Evolutionary conservation across 306 rosid genomes (phyloP), one percentile per base, ranked within the genome.

Genomic region (Fragaria iinumae): DNA sequence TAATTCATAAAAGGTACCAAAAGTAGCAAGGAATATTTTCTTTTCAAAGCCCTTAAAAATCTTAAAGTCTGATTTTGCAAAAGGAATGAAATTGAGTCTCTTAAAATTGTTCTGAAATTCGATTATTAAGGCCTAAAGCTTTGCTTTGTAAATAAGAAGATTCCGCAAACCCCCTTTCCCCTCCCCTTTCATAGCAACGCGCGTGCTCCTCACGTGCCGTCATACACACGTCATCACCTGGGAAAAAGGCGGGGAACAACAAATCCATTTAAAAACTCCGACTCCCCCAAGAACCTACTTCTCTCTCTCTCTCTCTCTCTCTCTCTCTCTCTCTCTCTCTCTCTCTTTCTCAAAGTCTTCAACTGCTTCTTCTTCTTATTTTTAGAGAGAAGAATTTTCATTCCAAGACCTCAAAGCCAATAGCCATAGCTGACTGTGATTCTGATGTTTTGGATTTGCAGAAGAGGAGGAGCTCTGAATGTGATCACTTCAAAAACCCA

Each of bases 221-320:
- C 57, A 7, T 60, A 53, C 56, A 50, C 76, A 77, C 82, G 77
- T 84, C 80, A 67, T 78, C 78, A 71, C 77, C 63, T 75, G 36
- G 80, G 73, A 79, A 84, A 55, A 72, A 50, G 91, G 92, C 92
- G 88, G 92, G 93, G 89, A 85, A 84, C 89, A 83, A 49, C 80
- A 20, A 20, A 72, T 65, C 75, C 80, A 79, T 79, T 88, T 83
- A 56, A 82, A 89, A 89, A 86, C 27, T 57, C 57, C 68, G 2
- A 17, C 57, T 41, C 23, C 23, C 75, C 78, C 49, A 71, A 72
- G 55, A 49, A 6, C 67, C 32, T 6, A 70, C 27, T 69, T 48
- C 44, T 6, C 75, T 41, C 41, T 39, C 43, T 64, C 39, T 20
- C 67, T n/a, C n/a, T 48, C 44, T 6, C 75, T 41, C 41, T 39